Base-by-base conservation (phyloP, 139 green algal species). In the Picochlorum costavermella region DNA sequence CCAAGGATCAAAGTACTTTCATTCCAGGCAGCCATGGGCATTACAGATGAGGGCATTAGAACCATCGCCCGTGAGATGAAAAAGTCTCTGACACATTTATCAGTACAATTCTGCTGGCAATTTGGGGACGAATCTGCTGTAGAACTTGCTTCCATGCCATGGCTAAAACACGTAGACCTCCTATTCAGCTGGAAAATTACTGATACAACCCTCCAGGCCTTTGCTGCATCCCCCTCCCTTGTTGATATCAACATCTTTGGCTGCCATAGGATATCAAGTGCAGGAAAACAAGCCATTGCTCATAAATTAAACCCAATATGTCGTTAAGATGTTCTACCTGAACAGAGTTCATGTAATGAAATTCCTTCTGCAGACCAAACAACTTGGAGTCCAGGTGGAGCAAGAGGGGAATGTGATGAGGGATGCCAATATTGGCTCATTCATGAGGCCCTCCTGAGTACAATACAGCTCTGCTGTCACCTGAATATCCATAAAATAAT, bases 51-150 rank as follows among this genome's bases (percentile, higher is more conserved):
- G 8, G 77, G 66, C 12, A 43, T 84, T 44, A 6, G 12, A 17
- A 13, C 31, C 16, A 53, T 53, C n/a, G 29, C 76, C 28, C 69
- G 62, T 0, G 6, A 13, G 12, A 53, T 84, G 55, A 40, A 1
- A 8, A 3, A 12, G 16, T 23, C 17, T 28, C 60, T 84, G 59
- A 25, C 57, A 25, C 60, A 65, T 10, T 63, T 84, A 33, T 75
- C 82, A 45, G 31, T 82, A 6, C 64, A 74, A 50, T 80, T 78
- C 53, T 81, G 67, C 50, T 83, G 75, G 72, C 31, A 69, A 10
- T 28, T 81, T 36, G 71, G 36, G 5, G 61, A 72, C 5, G 60
- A 50, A 1, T 74, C 72, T 12, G 43, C 75, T 5, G 33, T 43
- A 6, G 10, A 58, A 3, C 61, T 82, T 16, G 63, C 60, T 0